Evolutionary conservation across 2,329 filamentous ascomycete genomes (phyloP), one percentile per base, ranked within the genome.

Genomic region (Chrysoporthe puriensis): DNA sequence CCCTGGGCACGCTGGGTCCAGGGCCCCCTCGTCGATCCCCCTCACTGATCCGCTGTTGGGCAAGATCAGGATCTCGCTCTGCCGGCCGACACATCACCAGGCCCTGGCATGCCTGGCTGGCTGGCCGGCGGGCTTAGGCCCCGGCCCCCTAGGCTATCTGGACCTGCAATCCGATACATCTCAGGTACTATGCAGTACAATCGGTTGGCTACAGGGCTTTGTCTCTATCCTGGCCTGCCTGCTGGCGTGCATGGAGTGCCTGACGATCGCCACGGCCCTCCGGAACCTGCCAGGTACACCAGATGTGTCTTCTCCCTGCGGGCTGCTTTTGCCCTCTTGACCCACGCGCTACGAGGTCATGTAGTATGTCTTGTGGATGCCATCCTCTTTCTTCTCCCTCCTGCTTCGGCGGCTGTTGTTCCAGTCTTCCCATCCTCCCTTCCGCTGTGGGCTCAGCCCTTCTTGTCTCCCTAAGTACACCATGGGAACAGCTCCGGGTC

Each of bases 131-230:
- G 46, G 63, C 56, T 43, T 40, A 14, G 46, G n/a, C 26, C 57
- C 46, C 40, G 50, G 56, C 42, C 40, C n/a, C 50, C 46, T 21
- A 60, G 57, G 57, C 44, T 63, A 48, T 59, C 54, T 40, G 64
- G 57, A 60, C 64, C 56, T 61, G n/a, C 54, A 52, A 66, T 21
- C 65, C 50, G 65, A 61, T 56, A 58, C 62, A 40, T 63, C 18
- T 26, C 26, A 67, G 62, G 65, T 65, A 26, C 57, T 16, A 34
- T 60, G 40, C 21, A 42, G 36, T 42, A 64, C 56, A 60, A 4
- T 16, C 61, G 56, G 3, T 32, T 60, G 32, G 48, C 58, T 34
- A 11, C 18, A 48, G 54, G 14, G 13, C 46, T 11, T 13, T 5
- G 26, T 18, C 60, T 14, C 21, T 34, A 26, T 21, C 58, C 14